Conservation (phyloP, 495 filamentous ascomycete genomes). For the Daldinia decipiens region DNA sequence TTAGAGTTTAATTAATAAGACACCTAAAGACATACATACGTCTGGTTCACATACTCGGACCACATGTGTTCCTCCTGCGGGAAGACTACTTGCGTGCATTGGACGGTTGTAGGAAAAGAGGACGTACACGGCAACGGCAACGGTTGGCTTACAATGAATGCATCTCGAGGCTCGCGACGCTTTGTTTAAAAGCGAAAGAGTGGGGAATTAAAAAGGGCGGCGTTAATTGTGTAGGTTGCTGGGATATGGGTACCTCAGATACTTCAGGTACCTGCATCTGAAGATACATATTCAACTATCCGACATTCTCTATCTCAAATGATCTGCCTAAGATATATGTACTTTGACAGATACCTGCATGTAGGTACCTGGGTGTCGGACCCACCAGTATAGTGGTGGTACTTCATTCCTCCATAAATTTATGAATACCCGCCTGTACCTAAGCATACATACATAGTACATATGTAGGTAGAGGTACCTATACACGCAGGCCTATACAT, state of each 20-base stretch:
- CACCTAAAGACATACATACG: slow-evolving; percentile 3
- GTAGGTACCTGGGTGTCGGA: not conserved
- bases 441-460: no score
- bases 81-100: slow-evolving; percentile 1
- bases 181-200: slow-evolving; percentile 10
- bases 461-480: no score
- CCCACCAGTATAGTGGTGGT: not conserved
- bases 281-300: not conserved
- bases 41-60: slow-evolving; percentile 1
- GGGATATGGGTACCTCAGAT: not conserved
- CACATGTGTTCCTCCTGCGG: slow-evolving; percentile 3
- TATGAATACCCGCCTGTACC: not conserved
- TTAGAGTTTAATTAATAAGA: not conserved
- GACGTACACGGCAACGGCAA: not conserved
- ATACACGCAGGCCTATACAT: no score
- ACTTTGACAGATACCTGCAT: not conserved
- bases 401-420: not conserved
- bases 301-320: not conserved
- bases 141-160: not conserved
- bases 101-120: not conserved
- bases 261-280: not conserved
- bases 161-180: slow-evolving; percentile 5
- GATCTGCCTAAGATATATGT: not conserved
- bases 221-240: not conserved
- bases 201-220: slow-evolving; percentile 1